Conservation (phyloP, 441 rosid genomes). For the Brassica balearica region DNA sequence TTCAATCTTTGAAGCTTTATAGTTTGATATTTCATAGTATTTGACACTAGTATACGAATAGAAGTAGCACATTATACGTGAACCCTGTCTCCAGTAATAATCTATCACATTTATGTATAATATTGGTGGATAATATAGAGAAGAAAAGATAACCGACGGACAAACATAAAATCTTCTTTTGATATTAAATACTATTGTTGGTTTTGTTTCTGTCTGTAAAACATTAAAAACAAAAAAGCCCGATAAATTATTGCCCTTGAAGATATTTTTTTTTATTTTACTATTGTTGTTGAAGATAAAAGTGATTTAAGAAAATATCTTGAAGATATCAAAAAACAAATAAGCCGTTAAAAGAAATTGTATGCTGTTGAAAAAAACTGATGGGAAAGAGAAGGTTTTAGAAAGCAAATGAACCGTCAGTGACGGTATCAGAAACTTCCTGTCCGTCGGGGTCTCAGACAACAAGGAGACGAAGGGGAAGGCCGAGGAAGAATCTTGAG, state of each 20-base stretch:
- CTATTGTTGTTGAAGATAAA: constrained; percentile 8
- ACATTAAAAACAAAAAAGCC: not conserved
- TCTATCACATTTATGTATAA: constrained; percentile 21
- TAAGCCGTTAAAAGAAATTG: not conserved
- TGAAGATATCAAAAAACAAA: not conserved
- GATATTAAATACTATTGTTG: constrained; percentile 21
- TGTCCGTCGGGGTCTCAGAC: constrained; percentile 45
- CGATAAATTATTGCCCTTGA: constrained; percentile 7
- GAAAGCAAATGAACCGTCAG: constrained; percentile 70
- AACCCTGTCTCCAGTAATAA: not conserved
- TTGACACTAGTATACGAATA: not conserved
- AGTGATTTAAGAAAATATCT: not conserved
- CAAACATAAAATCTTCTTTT: constrained; percentile 31
- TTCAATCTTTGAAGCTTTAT: not conserved
- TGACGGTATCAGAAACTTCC: constrained; percentile 68
- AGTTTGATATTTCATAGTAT: not conserved
- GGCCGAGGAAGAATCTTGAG: constrained; percentile 74
- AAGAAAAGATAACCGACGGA: not conserved
- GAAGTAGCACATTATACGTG: not conserved
- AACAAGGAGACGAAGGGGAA: constrained; percentile 72
- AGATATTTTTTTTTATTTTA: not conserved
- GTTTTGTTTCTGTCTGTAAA: constrained; percentile 18
- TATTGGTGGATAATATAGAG: not conserved
- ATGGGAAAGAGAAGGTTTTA: constrained; percentile 79
- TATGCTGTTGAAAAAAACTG: constrained; percentile 8